Evolutionary conservation across 345 rosid genomes (phyloP).

Genomic region (Lepidium sativum): DNA sequence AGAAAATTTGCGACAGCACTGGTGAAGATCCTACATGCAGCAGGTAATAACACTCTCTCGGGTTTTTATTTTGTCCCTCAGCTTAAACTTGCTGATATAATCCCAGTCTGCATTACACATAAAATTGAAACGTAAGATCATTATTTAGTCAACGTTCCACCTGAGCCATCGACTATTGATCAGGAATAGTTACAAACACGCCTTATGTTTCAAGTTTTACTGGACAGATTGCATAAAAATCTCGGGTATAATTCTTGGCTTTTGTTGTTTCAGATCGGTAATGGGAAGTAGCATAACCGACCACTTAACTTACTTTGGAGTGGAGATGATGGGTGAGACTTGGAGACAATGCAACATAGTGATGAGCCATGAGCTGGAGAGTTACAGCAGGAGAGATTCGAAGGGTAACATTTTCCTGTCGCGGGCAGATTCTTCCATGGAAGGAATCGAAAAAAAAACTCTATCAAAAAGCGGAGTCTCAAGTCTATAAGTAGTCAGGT

Average conservation of each 20-base stretch:
- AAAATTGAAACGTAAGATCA: not conserved
- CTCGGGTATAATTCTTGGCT: not conserved
- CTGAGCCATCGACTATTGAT: not conserved
- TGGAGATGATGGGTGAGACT: conserved; percentile 44
- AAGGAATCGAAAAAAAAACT: conserved; percentile 27
- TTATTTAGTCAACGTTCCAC: not conserved
- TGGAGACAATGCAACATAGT: conserved; percentile 72
- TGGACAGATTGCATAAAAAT: not conserved
- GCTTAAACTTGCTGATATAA: not conserved
- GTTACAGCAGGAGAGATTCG: conserved; percentile 41
- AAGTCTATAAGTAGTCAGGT: conserved; percentile 1
- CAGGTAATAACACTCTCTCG: conserved; percentile 29
- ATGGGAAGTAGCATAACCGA: conserved; percentile 64
- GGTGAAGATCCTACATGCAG: conserved; percentile 85
- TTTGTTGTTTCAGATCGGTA: conserved; percentile 48
- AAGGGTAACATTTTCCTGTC: conserved; percentile 62
- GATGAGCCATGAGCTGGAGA: conserved; percentile 33
- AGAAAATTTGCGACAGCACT: conserved; percentile 64
- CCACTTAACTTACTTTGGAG: conserved; percentile 64
- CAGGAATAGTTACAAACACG: not conserved
- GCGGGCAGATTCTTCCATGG: conserved; percentile 13
- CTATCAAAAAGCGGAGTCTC: not conserved
- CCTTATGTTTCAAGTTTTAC: not conserved
- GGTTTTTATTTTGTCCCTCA: not conserved
- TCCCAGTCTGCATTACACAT: not conserved